phyloP scores from a whole-genome alignment of 2,329 filamentous ascomycete species.

The Ophiocordyceps camponoti-leonardi region DNA sequence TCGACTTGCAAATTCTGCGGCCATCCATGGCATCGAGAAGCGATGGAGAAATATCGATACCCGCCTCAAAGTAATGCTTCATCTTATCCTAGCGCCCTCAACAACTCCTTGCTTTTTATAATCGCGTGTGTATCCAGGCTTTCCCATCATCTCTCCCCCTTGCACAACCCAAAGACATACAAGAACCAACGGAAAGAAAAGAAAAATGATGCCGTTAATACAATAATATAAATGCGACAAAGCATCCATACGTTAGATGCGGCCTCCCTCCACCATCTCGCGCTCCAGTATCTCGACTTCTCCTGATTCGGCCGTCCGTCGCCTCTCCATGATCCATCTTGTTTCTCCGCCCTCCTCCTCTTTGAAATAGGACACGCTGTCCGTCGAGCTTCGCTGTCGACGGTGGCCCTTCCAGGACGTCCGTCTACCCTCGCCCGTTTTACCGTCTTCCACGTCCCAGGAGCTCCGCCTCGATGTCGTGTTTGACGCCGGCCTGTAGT shows the following conservation, averaged over 20 bases:
- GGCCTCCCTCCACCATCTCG: conserved; percentile 42
- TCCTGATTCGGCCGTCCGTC: conserved; percentile 47
- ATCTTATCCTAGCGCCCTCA: not conserved
- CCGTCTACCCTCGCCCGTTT: conserved; percentile 4
- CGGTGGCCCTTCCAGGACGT: conserved; percentile 25
- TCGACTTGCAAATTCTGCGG: too few species aligned
- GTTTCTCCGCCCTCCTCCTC: conserved; percentile 41
- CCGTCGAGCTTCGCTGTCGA: conserved; percentile 37
- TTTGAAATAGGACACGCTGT: conserved; percentile 54
- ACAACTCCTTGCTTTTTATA: not conserved
- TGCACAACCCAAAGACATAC: not conserved
- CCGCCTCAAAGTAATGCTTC: not conserved
- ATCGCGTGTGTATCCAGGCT: not conserved
- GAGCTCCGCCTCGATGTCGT: not conserved
- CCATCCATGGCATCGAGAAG: too few species aligned
- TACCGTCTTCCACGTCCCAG: conserved; percentile 1
- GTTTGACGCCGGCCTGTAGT: not conserved
- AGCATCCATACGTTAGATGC: conserved; percentile 17
- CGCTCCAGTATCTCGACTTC: conserved; percentile 48
- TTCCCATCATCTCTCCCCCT: not conserved
- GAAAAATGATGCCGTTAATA: not conserved
- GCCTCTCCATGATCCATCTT: conserved; percentile 53
- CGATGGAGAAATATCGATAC: not conserved
- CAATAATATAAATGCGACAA: not conserved
- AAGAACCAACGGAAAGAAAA: not conserved